Conservation (phyloP, 139 green algal species). For the Mychonastes homosphaera region DNA sequence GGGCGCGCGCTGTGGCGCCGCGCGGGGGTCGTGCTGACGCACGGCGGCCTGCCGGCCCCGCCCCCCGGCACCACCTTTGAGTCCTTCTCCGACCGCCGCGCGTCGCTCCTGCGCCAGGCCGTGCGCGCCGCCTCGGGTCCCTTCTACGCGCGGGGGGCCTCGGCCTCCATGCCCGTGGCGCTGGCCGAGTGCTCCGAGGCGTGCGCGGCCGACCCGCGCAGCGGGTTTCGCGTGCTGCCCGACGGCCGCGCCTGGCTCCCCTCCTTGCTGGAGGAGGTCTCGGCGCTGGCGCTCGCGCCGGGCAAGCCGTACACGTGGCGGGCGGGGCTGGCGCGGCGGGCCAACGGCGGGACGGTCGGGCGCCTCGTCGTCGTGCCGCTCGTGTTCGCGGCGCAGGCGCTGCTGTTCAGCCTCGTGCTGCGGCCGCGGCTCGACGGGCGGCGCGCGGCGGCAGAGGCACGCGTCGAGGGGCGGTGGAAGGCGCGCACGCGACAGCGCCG, state of each 20-base stretch:
- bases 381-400: no score
- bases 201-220: constrained; percentile 8
- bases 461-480: no score
- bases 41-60: constrained; percentile 35
- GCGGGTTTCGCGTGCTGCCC: constrained; percentile 21
- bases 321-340: constrained; percentile 12
- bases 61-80: constrained; percentile 37
- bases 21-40: constrained; percentile 42
- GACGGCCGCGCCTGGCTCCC: constrained; percentile 29
- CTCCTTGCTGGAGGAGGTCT: constrained; percentile 15
- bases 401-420: no score
- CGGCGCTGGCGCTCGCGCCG: constrained; percentile 20
- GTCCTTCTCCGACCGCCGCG: constrained; percentile 28
- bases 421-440: no score
- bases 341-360: constrained; percentile 19
- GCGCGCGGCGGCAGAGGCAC: no score
- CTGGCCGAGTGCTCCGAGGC: constrained; percentile 33
- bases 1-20: constrained; percentile 36
- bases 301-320: constrained; percentile 22
- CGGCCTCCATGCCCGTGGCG: constrained; percentile 26
- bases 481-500: no score
- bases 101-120: constrained; percentile 18
- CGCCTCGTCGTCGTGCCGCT: constrained; percentile 34
- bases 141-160: constrained; percentile 14
- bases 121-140: constrained; percentile 23